Conservation (phyloP, 768 basidiomycete genomes). For the Trametes elegans region DNA sequence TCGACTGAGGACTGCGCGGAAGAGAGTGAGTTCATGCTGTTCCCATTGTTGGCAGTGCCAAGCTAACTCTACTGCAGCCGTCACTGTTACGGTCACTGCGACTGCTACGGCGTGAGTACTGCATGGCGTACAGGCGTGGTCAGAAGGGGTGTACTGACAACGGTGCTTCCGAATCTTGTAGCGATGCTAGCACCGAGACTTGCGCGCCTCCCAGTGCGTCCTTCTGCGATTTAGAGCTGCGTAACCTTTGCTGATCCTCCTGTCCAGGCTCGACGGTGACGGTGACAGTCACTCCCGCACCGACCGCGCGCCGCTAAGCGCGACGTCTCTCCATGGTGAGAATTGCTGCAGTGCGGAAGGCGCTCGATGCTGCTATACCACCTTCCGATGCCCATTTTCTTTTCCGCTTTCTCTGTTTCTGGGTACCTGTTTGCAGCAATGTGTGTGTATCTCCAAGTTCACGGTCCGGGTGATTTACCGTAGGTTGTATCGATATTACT, state of each 20-base stretch:
- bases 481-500: slow-evolving; percentile 15
- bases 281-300: slow-evolving; percentile 11
- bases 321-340: slow-evolving; percentile 2
- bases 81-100: slow-evolving; percentile 22
- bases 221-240: not conserved
- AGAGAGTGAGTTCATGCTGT: not conserved
- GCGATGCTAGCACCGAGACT: slow-evolving; percentile 3
- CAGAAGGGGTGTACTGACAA: too few species aligned
- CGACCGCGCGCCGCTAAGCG: slow-evolving; percentile 6
- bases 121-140: too few species aligned
- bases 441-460: slow-evolving; percentile 1
- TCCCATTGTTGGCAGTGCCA: not conserved
- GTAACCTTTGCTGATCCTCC: not conserved
- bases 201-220: slow-evolving; percentile 12
- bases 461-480: not conserved
- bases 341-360: slow-evolving; percentile 13
- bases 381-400: slow-evolving; percentile 5
- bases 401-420: not conserved
- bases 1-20: slow-evolving; percentile 15
- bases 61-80: slow-evolving; percentile 19
- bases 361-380: not conserved
- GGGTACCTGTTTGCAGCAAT: slow-evolving; percentile 8
- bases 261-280: slow-evolving; percentile 6
- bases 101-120: slow-evolving; percentile 12
- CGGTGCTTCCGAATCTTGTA: too few species aligned